Evolutionary conservation across 192 early-diverging fungal species (phyloP), one percentile per base, ranked within the genome.

Genomic region (Gorgonomyces haynaldii): DNA sequence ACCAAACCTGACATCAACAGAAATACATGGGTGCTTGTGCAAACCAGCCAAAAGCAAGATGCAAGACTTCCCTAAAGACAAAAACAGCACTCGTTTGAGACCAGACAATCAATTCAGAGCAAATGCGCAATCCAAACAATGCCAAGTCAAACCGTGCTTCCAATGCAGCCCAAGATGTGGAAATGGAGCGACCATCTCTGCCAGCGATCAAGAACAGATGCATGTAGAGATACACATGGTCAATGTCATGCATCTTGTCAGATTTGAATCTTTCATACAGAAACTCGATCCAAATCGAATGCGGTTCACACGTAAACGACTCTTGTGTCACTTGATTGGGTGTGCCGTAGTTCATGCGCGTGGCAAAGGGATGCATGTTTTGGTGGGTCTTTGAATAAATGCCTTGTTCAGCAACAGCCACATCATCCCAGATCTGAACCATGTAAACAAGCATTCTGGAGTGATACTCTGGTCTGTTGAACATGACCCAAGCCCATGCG

Each of bases 261-360:
- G 78, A 80, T 52, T 89, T 84, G 68, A 91, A 94, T 15, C 89
- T 74, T 42, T 81, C 78, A 21, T 70, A 62, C 17, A 98, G 62
- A 59, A 94, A 98, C 57, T 88, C 75, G 29, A 93, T 85, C 80
- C 89, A 83, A 27, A 70, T 83, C 15, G 72, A 52, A 53, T 98
- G 95, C 9, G 88, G 26, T 21, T 29, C 21, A 77, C 60, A 25
- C 61, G 71, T 12, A 67, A 79, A 13, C 77, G 87, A 12, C 60
- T 58, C 37, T 67, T 80, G 37, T 67, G 80, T 39, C 75, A 64
- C 10, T 78, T 72, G 2, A 71, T 78, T 1, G 75, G 76, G 58
- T 90, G 87, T 62, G 85, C 84, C 74, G 58, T 98, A 96, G 19
- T 83, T 83, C 88, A 98, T 93, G 52, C 84, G 85, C 53, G 65